A percentile compares a stretch with the other conserved stretches of the same genome.
phyloP scores from a whole-genome alignment of 2,329 filamentous ascomycete genomes.

The Fusarium equiseti region DNA sequence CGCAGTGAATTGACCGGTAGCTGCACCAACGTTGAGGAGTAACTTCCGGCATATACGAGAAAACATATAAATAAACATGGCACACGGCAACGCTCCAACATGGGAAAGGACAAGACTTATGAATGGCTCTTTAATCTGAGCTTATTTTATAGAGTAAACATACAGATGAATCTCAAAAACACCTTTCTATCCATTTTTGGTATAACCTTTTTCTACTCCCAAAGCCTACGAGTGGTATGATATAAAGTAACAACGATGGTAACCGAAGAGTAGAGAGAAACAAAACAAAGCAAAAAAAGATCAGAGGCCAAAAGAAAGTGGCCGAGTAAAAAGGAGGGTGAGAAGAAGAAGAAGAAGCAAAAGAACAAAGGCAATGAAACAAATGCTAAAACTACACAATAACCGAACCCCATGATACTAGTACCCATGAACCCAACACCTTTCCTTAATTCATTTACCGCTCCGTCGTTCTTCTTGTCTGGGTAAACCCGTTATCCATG shows the following conservation, averaged over 20 bases:
- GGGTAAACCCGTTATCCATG: constrained; percentile 31
- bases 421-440: constrained; percentile 30
- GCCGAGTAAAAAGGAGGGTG: constrained; percentile 2
- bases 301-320: constrained; percentile 5
- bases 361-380: constrained; percentile 8
- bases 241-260: constrained; percentile 37
- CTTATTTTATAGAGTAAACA: constrained; percentile 12
- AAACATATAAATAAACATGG: background rate
- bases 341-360: constrained; percentile 13
- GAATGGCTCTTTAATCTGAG: constrained; percentile 1
- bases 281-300: constrained; percentile 15
- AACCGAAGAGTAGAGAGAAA: constrained; percentile 27
- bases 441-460: constrained; percentile 21
- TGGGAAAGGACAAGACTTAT: background rate
- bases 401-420: constrained; percentile 25
- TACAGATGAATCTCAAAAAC: constrained; percentile 34
- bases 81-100: background rate
- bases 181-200: constrained; percentile 49
- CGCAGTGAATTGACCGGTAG: constrained; percentile 4
- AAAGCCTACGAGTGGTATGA: constrained; percentile 46
- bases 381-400: constrained; percentile 41
- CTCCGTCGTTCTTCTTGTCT: constrained; percentile 28
- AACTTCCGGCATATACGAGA: background rate
- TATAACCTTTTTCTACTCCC: constrained; percentile 49
- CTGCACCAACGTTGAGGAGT: constrained; percentile 3